phyloP scores from a whole-genome alignment of 2,329 filamentous ascomycete species.

The Microcyclospora pomicola region DNA sequence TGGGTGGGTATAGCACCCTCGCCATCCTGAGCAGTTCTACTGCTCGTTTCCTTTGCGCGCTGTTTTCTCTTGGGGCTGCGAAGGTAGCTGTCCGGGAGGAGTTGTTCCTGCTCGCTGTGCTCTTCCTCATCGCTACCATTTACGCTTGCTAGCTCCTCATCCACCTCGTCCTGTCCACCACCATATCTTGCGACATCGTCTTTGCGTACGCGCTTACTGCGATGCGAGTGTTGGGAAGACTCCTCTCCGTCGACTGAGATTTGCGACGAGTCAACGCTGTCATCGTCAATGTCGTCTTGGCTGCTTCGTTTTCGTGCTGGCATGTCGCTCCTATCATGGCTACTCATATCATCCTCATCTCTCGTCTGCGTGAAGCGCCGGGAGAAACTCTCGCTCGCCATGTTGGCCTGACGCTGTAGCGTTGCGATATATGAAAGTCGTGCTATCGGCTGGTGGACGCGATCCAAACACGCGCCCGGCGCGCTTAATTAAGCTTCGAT shows the following conservation, averaged over 20 bases:
- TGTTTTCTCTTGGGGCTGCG: conserved; percentile 16
- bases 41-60: conserved; percentile 2
- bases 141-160: background rate
- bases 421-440: no score
- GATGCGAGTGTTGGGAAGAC: no score
- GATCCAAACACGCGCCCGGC: no score
- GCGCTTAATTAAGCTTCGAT: no score
- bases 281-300: conserved; percentile 2
- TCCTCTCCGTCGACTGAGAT: background rate
- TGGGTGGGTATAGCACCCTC: conserved; percentile 12
- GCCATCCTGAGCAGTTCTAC: conserved; percentile 2
- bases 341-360: no score
- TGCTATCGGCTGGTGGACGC: no score
- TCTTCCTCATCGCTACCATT: conserved; percentile 6
- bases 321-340: background rate
- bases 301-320: conserved; percentile 9
- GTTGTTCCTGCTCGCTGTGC: conserved; percentile 7
- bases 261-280: background rate
- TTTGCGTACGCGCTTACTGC: no score
- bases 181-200: no score
- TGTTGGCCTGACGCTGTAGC: no score
- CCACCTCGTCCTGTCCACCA: no score
- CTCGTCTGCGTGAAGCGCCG: no score
- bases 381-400: no score
- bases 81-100: conserved; percentile 23